phyloP scores from a whole-genome alignment of 371 early-diverging fungal genomes.

The Mycotypha africana region DNA sequence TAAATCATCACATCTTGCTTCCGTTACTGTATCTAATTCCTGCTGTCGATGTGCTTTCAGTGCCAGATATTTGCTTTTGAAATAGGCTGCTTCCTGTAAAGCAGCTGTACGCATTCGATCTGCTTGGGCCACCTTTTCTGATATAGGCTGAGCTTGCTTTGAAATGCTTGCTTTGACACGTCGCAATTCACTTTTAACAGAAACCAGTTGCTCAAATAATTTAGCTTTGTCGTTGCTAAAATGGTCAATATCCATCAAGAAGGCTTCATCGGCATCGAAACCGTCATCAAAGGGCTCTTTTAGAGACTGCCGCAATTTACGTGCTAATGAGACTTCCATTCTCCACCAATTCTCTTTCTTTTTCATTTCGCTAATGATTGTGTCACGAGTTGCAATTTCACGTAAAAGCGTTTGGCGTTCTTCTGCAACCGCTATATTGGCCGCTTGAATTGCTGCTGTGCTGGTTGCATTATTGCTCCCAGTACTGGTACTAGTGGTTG shows the following conservation, averaged over 20 bases:
- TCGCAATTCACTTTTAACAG: slow-evolving; percentile 38
- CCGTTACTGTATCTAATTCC: slow-evolving; percentile 35
- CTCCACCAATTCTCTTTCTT: slow-evolving; percentile 53
- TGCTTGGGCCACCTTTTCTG: slow-evolving; percentile 42
- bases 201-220: slow-evolving; percentile 39
- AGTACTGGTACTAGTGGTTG: background rate
- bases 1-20: slow-evolving; percentile 39
- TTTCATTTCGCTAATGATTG: slow-evolving; percentile 38
- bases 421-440: slow-evolving; percentile 1
- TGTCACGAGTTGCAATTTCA: slow-evolving; percentile 37
- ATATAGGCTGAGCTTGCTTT: slow-evolving; percentile 50
- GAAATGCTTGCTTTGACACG: slow-evolving; percentile 40
- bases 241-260: slow-evolving; percentile 33
- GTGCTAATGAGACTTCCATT: slow-evolving; percentile 43
- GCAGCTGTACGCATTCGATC: slow-evolving; percentile 56
- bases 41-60: slow-evolving; percentile 25
- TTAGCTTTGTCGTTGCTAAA: slow-evolving; percentile 28
- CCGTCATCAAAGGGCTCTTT: slow-evolving; percentile 25
- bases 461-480: background rate
- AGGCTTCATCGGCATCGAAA: slow-evolving; percentile 24
- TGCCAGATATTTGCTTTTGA: slow-evolving; percentile 46
- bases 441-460: slow-evolving; percentile 1
- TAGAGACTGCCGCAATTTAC: slow-evolving; percentile 18
- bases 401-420: slow-evolving; percentile 24
- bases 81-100: slow-evolving; percentile 55